These are phyloP conservation scores for Gossypium mustelinum DNA, from an alignment of 345 rosid genomes.

Conservation along the genomic window DNA sequence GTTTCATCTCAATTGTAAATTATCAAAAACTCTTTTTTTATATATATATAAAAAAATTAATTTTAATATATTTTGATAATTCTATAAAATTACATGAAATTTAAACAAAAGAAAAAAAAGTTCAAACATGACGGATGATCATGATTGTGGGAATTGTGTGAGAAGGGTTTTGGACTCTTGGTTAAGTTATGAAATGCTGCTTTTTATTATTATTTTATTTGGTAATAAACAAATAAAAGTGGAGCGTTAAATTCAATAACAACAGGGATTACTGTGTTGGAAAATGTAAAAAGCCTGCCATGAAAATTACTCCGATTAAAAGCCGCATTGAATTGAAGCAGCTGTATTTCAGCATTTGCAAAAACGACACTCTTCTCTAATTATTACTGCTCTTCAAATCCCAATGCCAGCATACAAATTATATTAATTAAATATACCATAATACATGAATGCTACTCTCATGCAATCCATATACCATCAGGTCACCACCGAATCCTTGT, in stretches of 20 bases:
- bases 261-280: constrained; percentile 6
- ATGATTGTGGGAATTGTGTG: too few relatives aligned
- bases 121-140: too few relatives aligned
- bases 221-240: background rate
- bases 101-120: too few relatives aligned
- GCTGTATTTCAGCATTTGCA: background rate
- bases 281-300: constrained; percentile 5
- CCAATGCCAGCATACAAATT: background rate
- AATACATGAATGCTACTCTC: background rate
- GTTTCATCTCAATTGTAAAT: too few relatives aligned
- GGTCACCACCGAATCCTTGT: background rate
- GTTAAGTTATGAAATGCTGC: too few relatives aligned
- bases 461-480: background rate
- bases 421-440: background rate
- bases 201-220: too few relatives aligned
- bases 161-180: too few relatives aligned
- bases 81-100: too few relatives aligned
- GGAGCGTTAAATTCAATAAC: background rate
- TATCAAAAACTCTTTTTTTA: too few relatives aligned
- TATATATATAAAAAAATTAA: too few relatives aligned
- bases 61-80: too few relatives aligned
- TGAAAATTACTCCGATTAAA: constrained; percentile 5
- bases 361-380: background rate
- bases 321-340: background rate
- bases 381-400: constrained; percentile 6